A percentile compares a stretch with the other conserved stretches of the same genome.
These are phyloP conservation scores for Diaporthe australafricana DNA, from an alignment of 2,329 filamentous ascomycete species.

Conservation along the genomic window DNA sequence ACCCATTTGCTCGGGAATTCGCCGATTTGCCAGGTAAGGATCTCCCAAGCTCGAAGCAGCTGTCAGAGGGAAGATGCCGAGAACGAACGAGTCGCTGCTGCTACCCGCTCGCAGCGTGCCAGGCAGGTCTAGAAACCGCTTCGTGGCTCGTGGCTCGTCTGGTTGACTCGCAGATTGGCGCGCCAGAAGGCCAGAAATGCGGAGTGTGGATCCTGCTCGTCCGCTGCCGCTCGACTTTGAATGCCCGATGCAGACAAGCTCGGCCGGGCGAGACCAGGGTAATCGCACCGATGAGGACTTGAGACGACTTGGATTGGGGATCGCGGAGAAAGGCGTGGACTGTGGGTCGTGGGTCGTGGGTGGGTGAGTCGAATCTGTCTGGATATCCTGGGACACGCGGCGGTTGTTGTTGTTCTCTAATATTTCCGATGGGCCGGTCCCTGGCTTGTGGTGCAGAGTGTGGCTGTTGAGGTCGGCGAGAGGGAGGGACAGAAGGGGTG, in stretches of 20 bases:
- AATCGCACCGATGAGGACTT: neutral
- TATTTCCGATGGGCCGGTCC: neutral
- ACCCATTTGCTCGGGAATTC: conserved; percentile 39
- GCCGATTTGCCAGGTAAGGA: conserved; percentile 24
- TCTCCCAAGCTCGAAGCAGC: conserved; percentile 5
- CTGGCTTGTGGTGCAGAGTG: neutral
- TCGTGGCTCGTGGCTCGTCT: conserved; percentile 19
- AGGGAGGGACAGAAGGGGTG: neutral
- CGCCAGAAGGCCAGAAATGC: conserved; percentile 28
- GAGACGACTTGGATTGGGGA: conserved; percentile 8
- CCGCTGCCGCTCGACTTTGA: conserved; percentile 32
- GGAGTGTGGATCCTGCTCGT: conserved; percentile 23
- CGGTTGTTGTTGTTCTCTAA: neutral
- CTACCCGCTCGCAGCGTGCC: conserved; percentile 5
- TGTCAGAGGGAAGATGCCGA: conserved; percentile 4
- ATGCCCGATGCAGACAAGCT: conserved; percentile 33
- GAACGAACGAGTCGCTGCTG: conserved; percentile 16
- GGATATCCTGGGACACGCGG: no score
- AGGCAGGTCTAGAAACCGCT: conserved; percentile 4
- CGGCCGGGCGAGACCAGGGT: conserved; percentile 27
- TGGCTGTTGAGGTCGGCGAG: conserved; percentile 19
- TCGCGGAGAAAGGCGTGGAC: neutral
- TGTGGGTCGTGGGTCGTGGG: conserved; percentile 5
- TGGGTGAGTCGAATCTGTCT: neutral
- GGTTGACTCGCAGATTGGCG: conserved; percentile 32